Evolutionary conservation across 192 early-diverging fungal species (phyloP).

Genomic region (Coemansia sp.): DNA sequence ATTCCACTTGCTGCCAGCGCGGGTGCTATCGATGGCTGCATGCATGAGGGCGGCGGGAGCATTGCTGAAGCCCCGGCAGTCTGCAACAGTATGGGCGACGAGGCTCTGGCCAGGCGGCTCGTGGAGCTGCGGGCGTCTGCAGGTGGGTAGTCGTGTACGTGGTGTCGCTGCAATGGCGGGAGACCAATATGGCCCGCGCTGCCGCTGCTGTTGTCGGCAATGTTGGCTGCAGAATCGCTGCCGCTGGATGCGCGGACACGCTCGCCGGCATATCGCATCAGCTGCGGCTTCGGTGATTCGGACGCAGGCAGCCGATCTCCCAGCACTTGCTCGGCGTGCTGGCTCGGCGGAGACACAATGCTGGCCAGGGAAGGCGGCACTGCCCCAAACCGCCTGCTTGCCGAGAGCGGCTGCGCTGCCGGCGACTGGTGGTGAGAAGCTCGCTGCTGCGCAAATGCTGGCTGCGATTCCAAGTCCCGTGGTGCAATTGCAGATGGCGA

Average conservation of each 20-base stretch:
- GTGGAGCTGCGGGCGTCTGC: not conserved
- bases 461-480: not conserved
- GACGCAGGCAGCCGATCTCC: not conserved
- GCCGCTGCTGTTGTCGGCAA: slow-evolving; percentile 13
- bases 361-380: slow-evolving; percentile 36
- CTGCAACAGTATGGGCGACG: slow-evolving; percentile 7
- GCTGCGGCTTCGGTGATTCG: slow-evolving; percentile 9
- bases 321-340: slow-evolving; percentile 2
- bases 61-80: slow-evolving; percentile 3
- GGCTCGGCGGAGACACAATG: slow-evolving; percentile 18
- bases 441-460: not conserved
- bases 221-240: slow-evolving; percentile 9
- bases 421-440: not conserved
- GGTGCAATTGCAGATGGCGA: not conserved
- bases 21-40: slow-evolving; percentile 13
- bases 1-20: slow-evolving; percentile 2
- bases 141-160: slow-evolving; percentile 1
- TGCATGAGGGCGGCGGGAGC: slow-evolving; percentile 8
- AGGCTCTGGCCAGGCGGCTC: not conserved
- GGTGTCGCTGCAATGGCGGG: not conserved
- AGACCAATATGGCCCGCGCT: not conserved
- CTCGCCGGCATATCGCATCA: slow-evolving; percentile 1
- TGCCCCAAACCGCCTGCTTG: not conserved
- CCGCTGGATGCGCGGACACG: slow-evolving; percentile 9
- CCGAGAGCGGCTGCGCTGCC: not conserved